These are phyloP conservation scores for Neospermospora avenae DNA, from an alignment of 2,329 filamentous ascomycete species.

Conservation along the genomic window DNA sequence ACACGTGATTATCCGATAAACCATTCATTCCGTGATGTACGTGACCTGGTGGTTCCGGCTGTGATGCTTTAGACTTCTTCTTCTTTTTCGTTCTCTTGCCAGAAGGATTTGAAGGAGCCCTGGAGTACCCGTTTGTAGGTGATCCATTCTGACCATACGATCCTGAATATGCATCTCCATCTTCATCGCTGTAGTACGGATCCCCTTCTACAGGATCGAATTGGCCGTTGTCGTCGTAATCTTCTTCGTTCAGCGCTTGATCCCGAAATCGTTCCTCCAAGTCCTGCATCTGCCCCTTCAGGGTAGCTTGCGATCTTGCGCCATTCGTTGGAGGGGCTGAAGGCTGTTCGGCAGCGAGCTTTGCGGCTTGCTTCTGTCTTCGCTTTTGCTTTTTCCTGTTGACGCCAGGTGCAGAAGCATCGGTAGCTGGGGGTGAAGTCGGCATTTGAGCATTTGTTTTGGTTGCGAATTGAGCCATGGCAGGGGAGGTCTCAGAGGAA, in stretches of 20 bases:
- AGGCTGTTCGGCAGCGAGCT: conserved; percentile 34
- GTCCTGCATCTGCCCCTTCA: conserved; percentile 30
- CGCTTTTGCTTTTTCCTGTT: conserved; percentile 97
- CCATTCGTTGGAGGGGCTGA: conserved; percentile 23
- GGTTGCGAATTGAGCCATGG: conserved; percentile 34
- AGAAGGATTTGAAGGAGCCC: conserved; percentile 24
- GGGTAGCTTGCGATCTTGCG: conserved; percentile 16
- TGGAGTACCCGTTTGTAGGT: conserved; percentile 33
- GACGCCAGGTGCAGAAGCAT: conserved; percentile 48
- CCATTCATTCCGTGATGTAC: conserved; percentile 28
- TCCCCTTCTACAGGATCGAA: conserved; percentile 49
- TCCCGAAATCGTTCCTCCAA: conserved; percentile 31
- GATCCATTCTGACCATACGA: conserved; percentile 34
- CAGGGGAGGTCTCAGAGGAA: conserved; percentile 51
- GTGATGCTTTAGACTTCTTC: conserved; percentile 35
- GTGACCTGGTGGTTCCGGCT: conserved; percentile 23
- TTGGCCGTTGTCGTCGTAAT: conserved; percentile 33
- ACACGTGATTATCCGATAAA: conserved; percentile 29
- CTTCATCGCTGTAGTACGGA: conserved; percentile 56
- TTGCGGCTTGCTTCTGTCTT: conserved; percentile 64
- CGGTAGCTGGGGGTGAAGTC: conserved; percentile 27
- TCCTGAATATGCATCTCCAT: conserved; percentile 36
- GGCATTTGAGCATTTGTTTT: conserved; percentile 33
- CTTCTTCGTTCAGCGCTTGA: conserved; percentile 30
- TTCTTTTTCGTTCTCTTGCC: conserved; percentile 40